Evolutionary conservation across 2,329 filamentous ascomycete genomes (phyloP).

Genomic region (Shiraia sp.): DNA sequence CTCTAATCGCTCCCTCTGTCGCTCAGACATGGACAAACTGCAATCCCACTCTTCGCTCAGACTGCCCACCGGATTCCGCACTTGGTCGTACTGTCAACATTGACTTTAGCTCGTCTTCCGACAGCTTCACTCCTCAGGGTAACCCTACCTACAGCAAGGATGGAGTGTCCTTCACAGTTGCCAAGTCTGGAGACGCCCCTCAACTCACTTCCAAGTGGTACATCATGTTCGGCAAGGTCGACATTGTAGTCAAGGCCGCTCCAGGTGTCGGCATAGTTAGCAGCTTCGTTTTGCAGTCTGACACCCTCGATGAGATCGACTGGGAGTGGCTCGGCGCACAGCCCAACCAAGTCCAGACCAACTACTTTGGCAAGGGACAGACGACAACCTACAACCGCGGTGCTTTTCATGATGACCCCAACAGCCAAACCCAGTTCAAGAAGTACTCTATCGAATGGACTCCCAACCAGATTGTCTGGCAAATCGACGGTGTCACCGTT

Average conservation of each 20-base stretch:
- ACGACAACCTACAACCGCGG: constrained; percentile 86
- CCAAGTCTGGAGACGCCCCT: constrained; percentile 78
- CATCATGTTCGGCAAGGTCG: constrained; percentile 97
- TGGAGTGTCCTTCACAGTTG: constrained; percentile 81
- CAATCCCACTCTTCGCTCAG: constrained; percentile 58
- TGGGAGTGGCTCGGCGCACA: constrained; percentile 92
- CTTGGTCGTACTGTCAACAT: constrained; percentile 80
- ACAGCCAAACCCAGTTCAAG: constrained; percentile 76
- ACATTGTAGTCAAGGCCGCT: constrained; percentile 82
- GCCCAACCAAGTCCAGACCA: constrained; percentile 80
- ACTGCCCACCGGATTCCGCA: constrained; percentile 76
- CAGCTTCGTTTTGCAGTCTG: constrained; percentile 87
- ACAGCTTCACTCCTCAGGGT: constrained; percentile 75
- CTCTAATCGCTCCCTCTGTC: constrained; percentile 44
- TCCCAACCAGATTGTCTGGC: constrained; percentile 80
- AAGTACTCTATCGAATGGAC: constrained; percentile 96
- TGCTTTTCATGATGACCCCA: constrained; percentile 69
- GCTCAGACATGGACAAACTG: constrained; percentile 61
- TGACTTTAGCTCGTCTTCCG: constrained; percentile 78
- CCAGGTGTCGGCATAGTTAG: constrained; percentile 91
- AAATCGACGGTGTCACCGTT: constrained; percentile 75
- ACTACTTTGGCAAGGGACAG: constrained; percentile 95
- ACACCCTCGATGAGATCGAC: constrained; percentile 93
- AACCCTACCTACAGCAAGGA: constrained; percentile 73
- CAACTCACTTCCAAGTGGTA: constrained; percentile 91